Percentiles rank a stretch among this genome's conserved stretches.
Conservation (phyloP, 2,329 filamentous ascomycete species). For the Ascochyta lentis region DNA sequence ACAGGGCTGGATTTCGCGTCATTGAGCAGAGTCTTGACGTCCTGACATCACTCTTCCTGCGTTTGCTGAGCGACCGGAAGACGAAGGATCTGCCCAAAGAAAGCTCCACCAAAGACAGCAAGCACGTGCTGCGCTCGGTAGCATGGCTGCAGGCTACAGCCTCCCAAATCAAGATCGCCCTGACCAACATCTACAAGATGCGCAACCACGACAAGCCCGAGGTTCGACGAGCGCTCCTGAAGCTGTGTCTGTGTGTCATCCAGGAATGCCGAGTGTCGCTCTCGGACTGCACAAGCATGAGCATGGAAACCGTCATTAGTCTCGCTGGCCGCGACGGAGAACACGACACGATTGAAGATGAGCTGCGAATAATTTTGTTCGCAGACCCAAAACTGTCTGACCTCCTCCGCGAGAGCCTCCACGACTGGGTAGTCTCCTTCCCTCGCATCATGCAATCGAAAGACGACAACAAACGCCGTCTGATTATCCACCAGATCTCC, state of each 20-base stretch:
- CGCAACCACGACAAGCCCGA: slow-evolving; percentile 73
- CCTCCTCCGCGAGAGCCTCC: slow-evolving; percentile 72
- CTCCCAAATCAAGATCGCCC: slow-evolving; percentile 80
- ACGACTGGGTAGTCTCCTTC: slow-evolving; percentile 82
- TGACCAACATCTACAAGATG: slow-evolving; percentile 78
- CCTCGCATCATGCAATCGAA: slow-evolving; percentile 82
- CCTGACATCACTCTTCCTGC: slow-evolving; percentile 57
- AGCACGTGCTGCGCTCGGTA: slow-evolving; percentile 51
- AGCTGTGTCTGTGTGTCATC: slow-evolving; percentile 75
- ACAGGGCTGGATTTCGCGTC: slow-evolving; percentile 66
- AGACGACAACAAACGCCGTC: slow-evolving; percentile 78
- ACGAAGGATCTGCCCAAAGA: slow-evolving; percentile 37
- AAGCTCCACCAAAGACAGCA: slow-evolving; percentile 17
- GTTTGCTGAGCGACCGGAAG: slow-evolving; percentile 56
- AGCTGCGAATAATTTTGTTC: slow-evolving; percentile 66
- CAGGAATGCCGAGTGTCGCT: slow-evolving; percentile 81
- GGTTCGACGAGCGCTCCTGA: slow-evolving; percentile 71
- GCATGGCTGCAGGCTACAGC: slow-evolving; percentile 83
- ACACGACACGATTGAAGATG: slow-evolving; percentile 51
- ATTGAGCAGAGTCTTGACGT: slow-evolving; percentile 68
- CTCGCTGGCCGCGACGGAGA: slow-evolving; percentile 59
- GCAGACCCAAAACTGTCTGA: slow-evolving; percentile 69
- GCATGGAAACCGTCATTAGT: slow-evolving; percentile 82
- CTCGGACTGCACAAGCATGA: slow-evolving; percentile 69
- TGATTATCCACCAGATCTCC: slow-evolving; percentile 76